Evolutionary conservation across 2,329 filamentous ascomycete species (phyloP).

Genomic region (Aureobasidium leucospermi): DNA sequence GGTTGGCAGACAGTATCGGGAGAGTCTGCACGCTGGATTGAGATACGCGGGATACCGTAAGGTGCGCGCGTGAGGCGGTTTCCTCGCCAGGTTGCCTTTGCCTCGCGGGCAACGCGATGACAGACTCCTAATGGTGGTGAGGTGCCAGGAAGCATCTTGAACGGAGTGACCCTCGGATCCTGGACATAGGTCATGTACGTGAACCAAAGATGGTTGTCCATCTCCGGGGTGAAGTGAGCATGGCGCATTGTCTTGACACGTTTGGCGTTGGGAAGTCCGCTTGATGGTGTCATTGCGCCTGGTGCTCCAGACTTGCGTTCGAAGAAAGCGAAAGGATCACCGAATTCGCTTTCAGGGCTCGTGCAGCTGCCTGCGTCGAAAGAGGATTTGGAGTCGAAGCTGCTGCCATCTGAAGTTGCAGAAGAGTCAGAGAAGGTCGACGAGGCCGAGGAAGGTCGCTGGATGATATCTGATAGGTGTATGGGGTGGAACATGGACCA

Average conservation of each 20-base stretch:
- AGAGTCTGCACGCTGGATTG: slow-evolving; percentile 29
- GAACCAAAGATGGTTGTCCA: slow-evolving; percentile 61
- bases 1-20: slow-evolving; percentile 38
- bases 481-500: slow-evolving; percentile 18
- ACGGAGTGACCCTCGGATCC: slow-evolving; percentile 58
- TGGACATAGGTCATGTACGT: slow-evolving; percentile 60
- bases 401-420: slow-evolving; percentile 52
- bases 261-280: slow-evolving; percentile 28
- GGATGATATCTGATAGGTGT: slow-evolving; percentile 36
- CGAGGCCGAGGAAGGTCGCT: slow-evolving; percentile 50
- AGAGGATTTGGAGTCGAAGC: slow-evolving; percentile 48
- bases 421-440: slow-evolving; percentile 57
- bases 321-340: slow-evolving; percentile 45
- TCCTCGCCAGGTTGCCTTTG: slow-evolving; percentile 53
- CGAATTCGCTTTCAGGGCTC: slow-evolving; percentile 52
- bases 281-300: slow-evolving; percentile 20
- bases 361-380: slow-evolving; percentile 51
- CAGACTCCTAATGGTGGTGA: slow-evolving; percentile 58
- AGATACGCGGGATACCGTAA: slow-evolving; percentile 17
- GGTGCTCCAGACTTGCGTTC: slow-evolving; percentile 21
- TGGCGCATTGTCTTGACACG: slow-evolving; percentile 36
- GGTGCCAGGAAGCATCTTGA: slow-evolving; percentile 59
- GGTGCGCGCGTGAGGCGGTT: slow-evolving; percentile 30
- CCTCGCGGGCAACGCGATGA: slow-evolving; percentile 54
- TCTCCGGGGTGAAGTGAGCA: slow-evolving; percentile 51